A percentile compares a stretch with the other conserved stretches of the same genome.
Evolutionary conservation across 805 yeast species (phyloP).

Genomic region (Schwanniomyces occidentalis): DNA sequence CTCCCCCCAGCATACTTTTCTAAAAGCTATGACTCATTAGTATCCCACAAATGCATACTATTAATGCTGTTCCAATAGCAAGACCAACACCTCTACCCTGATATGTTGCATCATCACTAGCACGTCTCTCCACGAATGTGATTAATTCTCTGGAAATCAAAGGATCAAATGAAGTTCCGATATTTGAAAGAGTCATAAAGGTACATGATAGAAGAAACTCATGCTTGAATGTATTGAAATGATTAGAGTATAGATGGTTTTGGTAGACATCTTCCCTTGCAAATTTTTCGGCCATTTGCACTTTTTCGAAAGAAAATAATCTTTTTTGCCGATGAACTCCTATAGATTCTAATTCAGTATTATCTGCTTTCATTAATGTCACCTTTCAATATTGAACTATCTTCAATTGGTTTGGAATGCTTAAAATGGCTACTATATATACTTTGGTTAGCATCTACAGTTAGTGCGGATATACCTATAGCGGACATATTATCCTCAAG

Average conservation of each 20-base stretch:
- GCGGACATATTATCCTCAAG: no score
- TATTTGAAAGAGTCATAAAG: slow-evolving; percentile 41
- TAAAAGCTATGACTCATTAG: slow-evolving; percentile 13
- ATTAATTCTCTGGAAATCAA: slow-evolving; percentile 61
- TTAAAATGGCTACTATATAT: no score
- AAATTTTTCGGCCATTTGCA: slow-evolving; percentile 9
- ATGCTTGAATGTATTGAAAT: slow-evolving; percentile 44
- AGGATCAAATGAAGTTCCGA: slow-evolving; percentile 54
- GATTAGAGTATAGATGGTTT: slow-evolving; percentile 34
- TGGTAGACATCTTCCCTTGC: slow-evolving; percentile 16
- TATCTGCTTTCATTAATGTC: not conserved
- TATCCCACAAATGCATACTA: slow-evolving; percentile 32
- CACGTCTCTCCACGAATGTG: slow-evolving; percentile 44
- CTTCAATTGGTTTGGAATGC: not conserved
- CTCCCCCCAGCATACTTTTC: slow-evolving; percentile 12
- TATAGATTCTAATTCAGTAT: not conserved
- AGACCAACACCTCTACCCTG: slow-evolving; percentile 71
- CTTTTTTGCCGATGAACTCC: slow-evolving; percentile 40
- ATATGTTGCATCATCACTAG: no score
- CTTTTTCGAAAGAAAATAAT: slow-evolving; percentile 11
- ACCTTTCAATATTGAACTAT: no score
- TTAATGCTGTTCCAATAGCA: slow-evolving; percentile 61
- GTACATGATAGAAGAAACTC: slow-evolving; percentile 36
- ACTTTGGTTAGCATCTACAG: no score
- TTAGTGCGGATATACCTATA: no score